These are phyloP conservation scores for Grigorovia transvaalensis DNA, from an alignment of 805 yeast species.

Conservation along the genomic window DNA sequence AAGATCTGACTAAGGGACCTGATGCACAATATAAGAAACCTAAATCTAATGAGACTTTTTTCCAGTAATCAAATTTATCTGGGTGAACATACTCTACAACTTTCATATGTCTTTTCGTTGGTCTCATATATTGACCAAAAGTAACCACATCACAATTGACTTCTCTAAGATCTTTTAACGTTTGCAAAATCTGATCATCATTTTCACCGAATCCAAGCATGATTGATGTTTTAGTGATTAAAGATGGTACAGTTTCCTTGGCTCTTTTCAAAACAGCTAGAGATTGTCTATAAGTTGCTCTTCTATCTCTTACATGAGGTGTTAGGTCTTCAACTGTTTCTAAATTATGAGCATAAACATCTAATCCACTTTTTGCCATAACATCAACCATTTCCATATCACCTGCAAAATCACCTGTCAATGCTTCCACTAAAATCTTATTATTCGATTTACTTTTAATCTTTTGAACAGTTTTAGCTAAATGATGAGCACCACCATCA, in stretches of 20 bases:
- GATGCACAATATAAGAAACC: slow-evolving; percentile 95
- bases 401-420: slow-evolving; percentile 94
- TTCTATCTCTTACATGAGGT: slow-evolving; percentile 88
- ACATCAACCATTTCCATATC: slow-evolving; percentile 68
- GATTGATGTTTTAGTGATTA: slow-evolving; percentile 85
- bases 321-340: slow-evolving; percentile 95
- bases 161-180: slow-evolving; percentile 65
- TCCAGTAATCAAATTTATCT: slow-evolving; percentile 91
- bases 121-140: slow-evolving; percentile 98
- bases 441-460: slow-evolving; percentile 77
- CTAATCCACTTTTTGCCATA: slow-evolving; percentile 79
- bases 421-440: slow-evolving; percentile 82
- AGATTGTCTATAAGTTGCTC: slow-evolving; percentile 91
- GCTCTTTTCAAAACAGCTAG: slow-evolving; percentile 71
- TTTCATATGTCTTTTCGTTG: slow-evolving; percentile 96
- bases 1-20: slow-evolving; percentile 93
- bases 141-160: slow-evolving; percentile 88
- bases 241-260: slow-evolving; percentile 58
- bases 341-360: slow-evolving; percentile 92
- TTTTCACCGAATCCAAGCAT: slow-evolving; percentile 97
- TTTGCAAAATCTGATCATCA: slow-evolving; percentile 74
- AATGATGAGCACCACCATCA: slow-evolving; percentile 90
- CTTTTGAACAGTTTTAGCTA: slow-evolving; percentile 74
- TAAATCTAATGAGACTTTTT: slow-evolving; percentile 68
- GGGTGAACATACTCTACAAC: slow-evolving; percentile 93